These are phyloP conservation scores for Trichoderma afroharzianum DNA, from an alignment of 2,329 filamentous ascomycete genomes.

Conservation along the genomic window DNA sequence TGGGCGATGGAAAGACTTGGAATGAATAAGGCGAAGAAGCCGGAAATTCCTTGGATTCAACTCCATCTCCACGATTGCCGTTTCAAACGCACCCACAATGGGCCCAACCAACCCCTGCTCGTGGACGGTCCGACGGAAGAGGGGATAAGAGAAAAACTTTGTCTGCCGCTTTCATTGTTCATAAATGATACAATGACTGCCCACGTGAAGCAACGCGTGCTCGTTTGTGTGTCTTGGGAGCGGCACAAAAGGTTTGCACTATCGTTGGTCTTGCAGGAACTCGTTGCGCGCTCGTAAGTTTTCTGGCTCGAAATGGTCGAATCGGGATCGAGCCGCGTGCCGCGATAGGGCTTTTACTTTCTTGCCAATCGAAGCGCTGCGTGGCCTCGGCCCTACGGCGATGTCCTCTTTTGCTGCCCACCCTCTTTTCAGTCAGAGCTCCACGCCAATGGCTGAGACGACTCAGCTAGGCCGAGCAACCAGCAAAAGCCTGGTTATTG, in stretches of 20 bases:
- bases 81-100: neutral
- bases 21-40: neutral
- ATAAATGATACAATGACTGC: neutral
- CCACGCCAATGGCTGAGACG: neutral
- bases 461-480: neutral
- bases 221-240: neutral
- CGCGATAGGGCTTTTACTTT: neutral
- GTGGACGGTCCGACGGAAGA: neutral
- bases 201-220: neutral
- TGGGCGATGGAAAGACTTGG: neutral
- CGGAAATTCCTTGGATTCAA: neutral
- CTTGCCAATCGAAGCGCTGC: neutral
- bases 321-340: neutral
- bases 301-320: neutral
- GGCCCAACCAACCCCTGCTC: neutral
- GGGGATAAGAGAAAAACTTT: neutral
- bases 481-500: neutral
- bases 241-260: slow-evolving; percentile 6
- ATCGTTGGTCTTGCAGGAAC: neutral
- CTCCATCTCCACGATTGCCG: slow-evolving; percentile 3
- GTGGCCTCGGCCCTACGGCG: slow-evolving; percentile 1
- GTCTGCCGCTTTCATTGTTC: neutral
- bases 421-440: neutral
- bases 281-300: neutral
- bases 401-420: neutral